Base-by-base conservation (phyloP, 306 rosid genomes). In the Quercus wislizeni region DNA sequence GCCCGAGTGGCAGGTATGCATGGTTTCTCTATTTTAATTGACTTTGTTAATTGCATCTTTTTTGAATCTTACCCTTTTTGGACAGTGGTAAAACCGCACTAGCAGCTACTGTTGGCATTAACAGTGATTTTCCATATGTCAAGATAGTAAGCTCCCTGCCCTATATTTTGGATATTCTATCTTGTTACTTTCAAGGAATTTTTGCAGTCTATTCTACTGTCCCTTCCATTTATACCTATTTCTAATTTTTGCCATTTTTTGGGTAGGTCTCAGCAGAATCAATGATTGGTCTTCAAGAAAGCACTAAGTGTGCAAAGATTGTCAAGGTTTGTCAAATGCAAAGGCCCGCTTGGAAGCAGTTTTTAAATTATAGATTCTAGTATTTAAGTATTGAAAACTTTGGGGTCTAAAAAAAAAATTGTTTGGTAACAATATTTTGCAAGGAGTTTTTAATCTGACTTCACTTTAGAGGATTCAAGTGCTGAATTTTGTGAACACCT, bases 231-330 rank as follows among this genome's bases (percentile, higher is more conserved):
- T 76, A 69, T 71, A 51, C 73, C 46, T 54, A 57, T 46, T 74
- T 76, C 58, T 85, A 56, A 64, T 63, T 67, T 68, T 75, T 38
- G 49, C 28, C 57, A 77, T 83, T 68, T 8, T 73, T 82, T 70
- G 79, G 30, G 46, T 80, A 96, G 99, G 86, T 96, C 78, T 96
- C 99, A 51, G 96, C 94, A 56, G 98, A 93, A 85, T 13, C 98
- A 65, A 91, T 96, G 99, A 89, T 96, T 83, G 99, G 99, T 72
- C 92, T 96, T 74, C 98, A 87, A 21, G 99, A 96, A 87, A 93
- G 97, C 89, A 87, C 94, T 51, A 96, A 96, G 82, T 96, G 99
- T 79, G 88, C 96, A 8, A 92, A 91, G 63, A 96, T 93, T 75
- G 90, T 93, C 80, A 96, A 96, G 99, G 99, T 95, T 85, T 74